A percentile compares a stretch with the other conserved stretches of the same genome.
Evolutionary conservation across 352 stramenopile genomes (phyloP).

Genomic region (Blastocystis sp.): DNA sequence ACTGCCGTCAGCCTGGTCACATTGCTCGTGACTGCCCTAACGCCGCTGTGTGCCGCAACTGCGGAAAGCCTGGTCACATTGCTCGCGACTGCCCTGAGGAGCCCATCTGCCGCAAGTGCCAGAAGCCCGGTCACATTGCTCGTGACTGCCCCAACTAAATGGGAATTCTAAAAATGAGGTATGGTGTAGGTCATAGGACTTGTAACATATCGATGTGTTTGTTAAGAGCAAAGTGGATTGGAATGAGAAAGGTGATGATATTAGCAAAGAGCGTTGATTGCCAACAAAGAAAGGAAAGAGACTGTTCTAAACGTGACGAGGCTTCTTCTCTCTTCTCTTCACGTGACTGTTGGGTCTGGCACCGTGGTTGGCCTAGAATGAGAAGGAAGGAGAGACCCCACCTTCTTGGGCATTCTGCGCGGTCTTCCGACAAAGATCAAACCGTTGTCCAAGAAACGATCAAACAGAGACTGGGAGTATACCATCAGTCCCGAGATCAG

Average conservation of each 20-base stretch:
- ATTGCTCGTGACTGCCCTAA: constrained; percentile 23
- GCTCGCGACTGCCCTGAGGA: constrained; percentile 51
- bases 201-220: neutral
- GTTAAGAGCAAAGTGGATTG: neutral
- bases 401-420: constrained; percentile 14
- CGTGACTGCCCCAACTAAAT: neutral
- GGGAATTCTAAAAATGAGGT: neutral
- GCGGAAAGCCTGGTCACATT: constrained; percentile 56
- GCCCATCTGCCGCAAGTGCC: constrained; percentile 14
- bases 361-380: neutral
- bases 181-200: neutral
- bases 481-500: neutral
- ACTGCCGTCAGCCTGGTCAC: constrained; percentile 32
- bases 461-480: neutral
- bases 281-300: too few species aligned
- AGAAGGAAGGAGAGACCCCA: neutral
- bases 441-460: neutral
- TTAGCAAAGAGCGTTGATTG: too few species aligned
- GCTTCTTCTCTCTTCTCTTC: neutral
- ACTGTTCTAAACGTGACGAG: neutral
- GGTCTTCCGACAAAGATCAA: constrained; percentile 1
- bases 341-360: constrained; percentile 31
- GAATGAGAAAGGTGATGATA: too few species aligned
- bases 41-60: constrained; percentile 57
- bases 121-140: constrained; percentile 12